Percentiles rank a stretch among this genome's conserved stretches.
Conservation (phyloP, 306 rosid genomes). For the Herpetospermum pedunculosum region DNA sequence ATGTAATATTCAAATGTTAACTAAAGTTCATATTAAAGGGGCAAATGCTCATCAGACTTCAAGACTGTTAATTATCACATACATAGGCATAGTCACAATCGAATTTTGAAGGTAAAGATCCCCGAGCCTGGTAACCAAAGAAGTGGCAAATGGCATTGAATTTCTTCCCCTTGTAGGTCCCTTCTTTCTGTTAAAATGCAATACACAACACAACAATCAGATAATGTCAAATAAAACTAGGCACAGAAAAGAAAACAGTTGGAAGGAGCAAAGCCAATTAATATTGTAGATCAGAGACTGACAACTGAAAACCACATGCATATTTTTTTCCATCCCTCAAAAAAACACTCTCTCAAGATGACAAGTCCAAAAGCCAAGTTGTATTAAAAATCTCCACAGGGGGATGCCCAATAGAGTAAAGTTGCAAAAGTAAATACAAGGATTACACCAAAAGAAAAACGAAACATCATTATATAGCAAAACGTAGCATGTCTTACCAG, state of each 20-base stretch:
- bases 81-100: slow-evolving; percentile 96
- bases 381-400: not conserved
- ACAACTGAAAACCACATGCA: not conserved
- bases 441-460: not conserved
- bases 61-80: slow-evolving; percentile 16
- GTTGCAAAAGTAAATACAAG: not conserved
- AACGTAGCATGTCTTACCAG: slow-evolving; percentile 31
- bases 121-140: slow-evolving; percentile 99
- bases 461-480: not conserved
- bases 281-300: not conserved
- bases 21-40: not conserved
- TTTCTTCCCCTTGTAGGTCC: slow-evolving; percentile 92
- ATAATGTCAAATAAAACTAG: not conserved
- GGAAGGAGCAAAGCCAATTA: not conserved
- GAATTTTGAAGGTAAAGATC: slow-evolving; percentile 91
- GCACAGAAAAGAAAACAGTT: not conserved
- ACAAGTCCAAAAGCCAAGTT: not conserved
- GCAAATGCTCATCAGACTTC: not conserved
- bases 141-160: slow-evolving; percentile 97
- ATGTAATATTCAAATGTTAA: slow-evolving; percentile 2
- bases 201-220: not conserved
- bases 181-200: slow-evolving; percentile 71
- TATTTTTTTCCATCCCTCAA: not conserved
- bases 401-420: not conserved
- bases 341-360: not conserved